These are phyloP conservation scores for Stenogyne calaminthoides DNA, from an alignment of 305 asterid species.

Conservation along the genomic window DNA sequence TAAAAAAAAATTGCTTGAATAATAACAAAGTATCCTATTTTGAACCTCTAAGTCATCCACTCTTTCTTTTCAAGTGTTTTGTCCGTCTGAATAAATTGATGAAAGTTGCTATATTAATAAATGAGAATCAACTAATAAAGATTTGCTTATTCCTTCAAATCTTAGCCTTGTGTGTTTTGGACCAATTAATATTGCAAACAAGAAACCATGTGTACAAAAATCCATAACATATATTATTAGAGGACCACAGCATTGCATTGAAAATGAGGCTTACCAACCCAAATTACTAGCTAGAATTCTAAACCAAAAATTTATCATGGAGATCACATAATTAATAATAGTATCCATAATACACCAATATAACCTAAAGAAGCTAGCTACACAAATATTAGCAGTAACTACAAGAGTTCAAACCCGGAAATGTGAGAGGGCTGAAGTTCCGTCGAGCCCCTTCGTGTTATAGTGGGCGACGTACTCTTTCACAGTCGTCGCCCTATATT, in stretches of 20 bases:
- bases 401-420: constrained; percentile 21
- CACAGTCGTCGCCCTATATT: constrained; percentile 32
- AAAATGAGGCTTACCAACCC: background rate
- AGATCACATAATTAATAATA: too few relatives aligned
- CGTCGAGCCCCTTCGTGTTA: constrained; percentile 37
- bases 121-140: too few relatives aligned
- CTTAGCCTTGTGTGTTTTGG: background rate
- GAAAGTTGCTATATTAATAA: too few relatives aligned
- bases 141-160: too few relatives aligned
- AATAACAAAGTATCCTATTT: too few relatives aligned
- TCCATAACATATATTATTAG: background rate
- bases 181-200: background rate
- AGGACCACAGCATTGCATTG: background rate
- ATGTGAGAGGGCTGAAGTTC: constrained; percentile 37
- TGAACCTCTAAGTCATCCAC: too few relatives aligned
- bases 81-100: too few relatives aligned
- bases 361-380: background rate
- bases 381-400: background rate
- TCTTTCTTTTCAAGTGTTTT: too few relatives aligned
- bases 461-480: constrained; percentile 25
- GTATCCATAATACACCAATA: background rate
- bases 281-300: background rate
- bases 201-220: background rate
- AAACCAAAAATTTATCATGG: background rate
- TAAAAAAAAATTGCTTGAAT: too few relatives aligned